Evolutionary conservation across 2,329 filamentous ascomycete species (phyloP), one percentile per base, ranked within the genome.

Genomic region (Aspergillus ochraceus): DNA sequence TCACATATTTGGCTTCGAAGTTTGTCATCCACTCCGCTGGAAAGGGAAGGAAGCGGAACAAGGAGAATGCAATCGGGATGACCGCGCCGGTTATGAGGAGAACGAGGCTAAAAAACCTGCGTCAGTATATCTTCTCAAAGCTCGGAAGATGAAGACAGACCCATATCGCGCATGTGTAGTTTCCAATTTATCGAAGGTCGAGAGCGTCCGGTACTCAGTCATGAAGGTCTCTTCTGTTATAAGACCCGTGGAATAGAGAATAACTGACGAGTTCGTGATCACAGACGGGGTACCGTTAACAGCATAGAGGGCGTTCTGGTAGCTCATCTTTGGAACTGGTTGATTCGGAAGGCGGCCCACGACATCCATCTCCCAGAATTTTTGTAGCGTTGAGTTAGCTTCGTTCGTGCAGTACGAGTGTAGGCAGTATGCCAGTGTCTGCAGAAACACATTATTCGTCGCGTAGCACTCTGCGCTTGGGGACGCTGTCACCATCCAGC

Each of bases 351-450:
- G 17, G 6, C 19, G 52, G 6, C 55, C 55, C 3, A 24, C 55
- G n/a, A 57, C 55, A 4, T 57, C 32, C 49, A n/a, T 22, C 11
- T 57, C 55, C 55, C 55, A 57, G 30, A 46, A 57, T 52, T n/a
- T 36, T 26, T 57, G 49, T 24, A 57, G 5, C 1, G 19, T 32
- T 1, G 55, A 52, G 32, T 52, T 47, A 0, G 49, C 3, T 10
- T n/a, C 2, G 5, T 6, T 46, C 8, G 19, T 14, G 17, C 49
- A 57, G n/a, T 52, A 49, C 1, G 19, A 52, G 49, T 52, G 36
- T 17, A 57, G 29, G 36, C 55, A 57, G 39, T 57, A 57, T 5
- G 55, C 55, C 6, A 57, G 19, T 9, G 55, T 52, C n/a, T 57
- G 55, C 14, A 57, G 24, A 24, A 57, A 57, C 22, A 39, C 32